Percentiles rank a stretch among this genome's conserved stretches.
Conservation (phyloP, 768 basidiomycete genomes). For the Roridomyces roridus region DNA sequence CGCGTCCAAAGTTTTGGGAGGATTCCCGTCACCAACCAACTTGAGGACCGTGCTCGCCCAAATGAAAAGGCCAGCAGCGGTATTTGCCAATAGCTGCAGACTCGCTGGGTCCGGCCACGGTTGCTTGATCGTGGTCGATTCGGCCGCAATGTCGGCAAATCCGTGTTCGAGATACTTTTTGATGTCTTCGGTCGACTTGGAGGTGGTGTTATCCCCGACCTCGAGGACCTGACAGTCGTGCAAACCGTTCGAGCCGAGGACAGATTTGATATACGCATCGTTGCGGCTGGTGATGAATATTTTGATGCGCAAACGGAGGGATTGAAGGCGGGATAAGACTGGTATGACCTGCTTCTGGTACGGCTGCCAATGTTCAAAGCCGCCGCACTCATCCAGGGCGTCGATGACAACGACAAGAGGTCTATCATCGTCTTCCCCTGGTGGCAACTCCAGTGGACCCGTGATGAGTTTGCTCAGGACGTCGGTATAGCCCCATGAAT, state of each 20-base stretch:
- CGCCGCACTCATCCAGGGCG: conserved; percentile 13
- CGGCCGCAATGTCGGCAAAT: background rate
- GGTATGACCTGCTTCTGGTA: background rate
- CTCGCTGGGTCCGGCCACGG: background rate
- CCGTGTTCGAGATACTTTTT: background rate
- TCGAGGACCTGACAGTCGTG: background rate
- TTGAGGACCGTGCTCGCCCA: conserved; percentile 8
- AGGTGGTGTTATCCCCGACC: background rate
- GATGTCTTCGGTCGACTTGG: background rate
- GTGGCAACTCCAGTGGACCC: background rate
- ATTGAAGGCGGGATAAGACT: background rate
- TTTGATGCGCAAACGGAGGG: background rate
- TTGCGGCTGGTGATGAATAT: background rate
- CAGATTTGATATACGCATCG: background rate
- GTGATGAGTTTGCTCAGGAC: conserved; percentile 1
- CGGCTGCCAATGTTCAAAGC: background rate
- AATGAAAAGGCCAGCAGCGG: conserved; percentile 7
- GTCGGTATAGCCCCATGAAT: background rate
- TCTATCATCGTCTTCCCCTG: too few relatives aligned
- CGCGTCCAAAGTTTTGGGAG: too few relatives aligned
- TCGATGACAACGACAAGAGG: conserved; percentile 3
- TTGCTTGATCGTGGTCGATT: background rate
- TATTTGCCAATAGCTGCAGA: background rate
- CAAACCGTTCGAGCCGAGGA: background rate
- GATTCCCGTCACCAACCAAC: background rate